Evolutionary conservation across 495 filamentous ascomycete species (phyloP).

Genomic region (Oleoguttula mirabilis): DNA sequence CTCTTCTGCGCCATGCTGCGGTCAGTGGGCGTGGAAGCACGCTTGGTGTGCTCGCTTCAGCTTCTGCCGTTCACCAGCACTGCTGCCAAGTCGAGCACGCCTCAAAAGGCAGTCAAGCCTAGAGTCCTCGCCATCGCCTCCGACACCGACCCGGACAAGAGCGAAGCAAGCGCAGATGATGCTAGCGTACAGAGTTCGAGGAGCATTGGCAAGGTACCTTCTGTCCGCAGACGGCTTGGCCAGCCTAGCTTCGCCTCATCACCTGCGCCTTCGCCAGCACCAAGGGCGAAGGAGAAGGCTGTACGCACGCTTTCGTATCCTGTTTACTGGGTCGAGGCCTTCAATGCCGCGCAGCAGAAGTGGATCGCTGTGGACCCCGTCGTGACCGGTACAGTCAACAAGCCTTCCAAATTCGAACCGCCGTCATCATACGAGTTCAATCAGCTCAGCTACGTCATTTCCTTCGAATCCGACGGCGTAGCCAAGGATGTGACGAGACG

Average conservation of each 20-base stretch:
- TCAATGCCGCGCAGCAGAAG: conserved; percentile 71
- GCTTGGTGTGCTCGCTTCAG: conserved; percentile 88
- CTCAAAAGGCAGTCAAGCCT: conserved; percentile 28
- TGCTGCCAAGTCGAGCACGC: conserved; percentile 37
- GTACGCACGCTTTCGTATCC: conserved; percentile 57
- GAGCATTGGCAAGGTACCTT: conserved; percentile 14
- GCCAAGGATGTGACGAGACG: conserved; percentile 55
- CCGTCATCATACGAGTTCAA: conserved; percentile 62
- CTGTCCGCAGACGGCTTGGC: conserved; percentile 32
- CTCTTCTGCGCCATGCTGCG: conserved; percentile 80
- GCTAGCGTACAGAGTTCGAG: conserved; percentile 1
- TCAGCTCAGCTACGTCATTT: conserved; percentile 68
- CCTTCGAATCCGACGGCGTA: conserved; percentile 65
- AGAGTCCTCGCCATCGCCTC: conserved; percentile 35
- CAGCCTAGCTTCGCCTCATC: conserved; percentile 31
- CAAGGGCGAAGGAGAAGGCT: conserved; percentile 22
- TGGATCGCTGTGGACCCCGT: conserved; percentile 84
- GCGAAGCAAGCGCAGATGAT: conserved; percentile 7
- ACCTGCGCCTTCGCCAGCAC: not conserved
- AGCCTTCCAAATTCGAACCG: conserved; percentile 67
- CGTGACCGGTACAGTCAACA: conserved; percentile 63
- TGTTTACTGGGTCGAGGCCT: conserved; percentile 87
- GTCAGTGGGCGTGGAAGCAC: conserved; percentile 62
- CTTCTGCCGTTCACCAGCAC: conserved; percentile 58
- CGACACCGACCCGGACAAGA: conserved; percentile 9